These are phyloP conservation scores for Plantago elongata DNA, from an alignment of 257 asterid species.

Conservation along the genomic window DNA sequence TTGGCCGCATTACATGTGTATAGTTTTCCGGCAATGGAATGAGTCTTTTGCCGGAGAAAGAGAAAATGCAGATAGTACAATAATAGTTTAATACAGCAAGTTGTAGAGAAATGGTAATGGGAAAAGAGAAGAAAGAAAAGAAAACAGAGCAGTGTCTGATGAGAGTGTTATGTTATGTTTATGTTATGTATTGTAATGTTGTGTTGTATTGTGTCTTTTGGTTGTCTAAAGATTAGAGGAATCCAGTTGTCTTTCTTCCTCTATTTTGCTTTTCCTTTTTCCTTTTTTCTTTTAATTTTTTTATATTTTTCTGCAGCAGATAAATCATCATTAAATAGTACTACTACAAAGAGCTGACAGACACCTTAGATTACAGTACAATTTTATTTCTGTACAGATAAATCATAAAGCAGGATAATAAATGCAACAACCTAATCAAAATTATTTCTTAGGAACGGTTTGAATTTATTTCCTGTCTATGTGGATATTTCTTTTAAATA, in stretches of 20 bases:
- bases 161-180: neutral
- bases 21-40: conserved; percentile 12
- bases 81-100: too few species aligned
- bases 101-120: neutral
- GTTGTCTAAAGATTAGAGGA: neutral
- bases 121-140: too few species aligned
- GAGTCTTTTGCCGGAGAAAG: conserved; percentile 21
- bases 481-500: too few species aligned
- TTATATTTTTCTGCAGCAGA: neutral
- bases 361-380: neutral
- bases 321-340: neutral
- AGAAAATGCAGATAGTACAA: neutral
- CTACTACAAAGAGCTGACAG: neutral
- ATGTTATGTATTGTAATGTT: too few species aligned
- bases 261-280: neutral
- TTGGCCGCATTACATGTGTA: conserved; percentile 15
- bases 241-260: conserved; percentile 1
- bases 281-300: neutral
- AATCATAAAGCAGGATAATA: too few species aligned
- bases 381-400: too few species aligned
- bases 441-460: too few species aligned
- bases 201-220: neutral
- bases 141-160: neutral
- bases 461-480: too few species aligned
- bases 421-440: too few species aligned